phyloP scores from a whole-genome alignment of 164 flowering plant species.

The Kalanchoe fedtschenkoi region DNA sequence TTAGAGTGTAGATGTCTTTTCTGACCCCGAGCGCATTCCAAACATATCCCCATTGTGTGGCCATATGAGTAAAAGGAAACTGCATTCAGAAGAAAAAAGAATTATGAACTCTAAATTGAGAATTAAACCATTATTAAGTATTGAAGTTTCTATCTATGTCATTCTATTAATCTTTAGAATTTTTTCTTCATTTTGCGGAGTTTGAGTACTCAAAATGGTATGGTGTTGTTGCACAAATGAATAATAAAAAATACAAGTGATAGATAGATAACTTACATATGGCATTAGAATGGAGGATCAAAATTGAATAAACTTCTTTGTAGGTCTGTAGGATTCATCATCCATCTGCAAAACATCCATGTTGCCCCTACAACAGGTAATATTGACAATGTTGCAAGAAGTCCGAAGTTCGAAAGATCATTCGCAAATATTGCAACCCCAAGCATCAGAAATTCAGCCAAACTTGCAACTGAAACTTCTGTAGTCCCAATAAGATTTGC shows the following conservation, averaged over 20 bases:
- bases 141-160: too few relatives aligned
- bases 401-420: slow-evolving; percentile 83
- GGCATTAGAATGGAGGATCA: slow-evolving; percentile 32
- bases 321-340: slow-evolving; percentile 74
- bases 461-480: slow-evolving; percentile 83
- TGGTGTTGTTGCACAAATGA: neutral
- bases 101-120: too few relatives aligned
- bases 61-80: neutral
- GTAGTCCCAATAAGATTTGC: slow-evolving; percentile 90
- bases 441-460: slow-evolving; percentile 85
- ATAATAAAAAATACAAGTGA: neutral
- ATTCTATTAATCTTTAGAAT: too few relatives aligned
- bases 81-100: neutral
- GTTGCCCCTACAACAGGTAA: slow-evolving; percentile 87
- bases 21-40: neutral
- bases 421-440: slow-evolving; percentile 90
- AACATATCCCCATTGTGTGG: neutral
- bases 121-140: too few relatives aligned
- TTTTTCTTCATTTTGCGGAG: too few relatives aligned
- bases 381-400: slow-evolving; percentile 77
- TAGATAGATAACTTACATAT: slow-evolving; percentile 16
- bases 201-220: too few relatives aligned
- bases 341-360: slow-evolving; percentile 76
- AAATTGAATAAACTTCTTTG: slow-evolving; percentile 68
- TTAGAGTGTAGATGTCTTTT: neutral